Conservation (phyloP, 139 green algal species). For the Spirogloea muscicola region DNA sequence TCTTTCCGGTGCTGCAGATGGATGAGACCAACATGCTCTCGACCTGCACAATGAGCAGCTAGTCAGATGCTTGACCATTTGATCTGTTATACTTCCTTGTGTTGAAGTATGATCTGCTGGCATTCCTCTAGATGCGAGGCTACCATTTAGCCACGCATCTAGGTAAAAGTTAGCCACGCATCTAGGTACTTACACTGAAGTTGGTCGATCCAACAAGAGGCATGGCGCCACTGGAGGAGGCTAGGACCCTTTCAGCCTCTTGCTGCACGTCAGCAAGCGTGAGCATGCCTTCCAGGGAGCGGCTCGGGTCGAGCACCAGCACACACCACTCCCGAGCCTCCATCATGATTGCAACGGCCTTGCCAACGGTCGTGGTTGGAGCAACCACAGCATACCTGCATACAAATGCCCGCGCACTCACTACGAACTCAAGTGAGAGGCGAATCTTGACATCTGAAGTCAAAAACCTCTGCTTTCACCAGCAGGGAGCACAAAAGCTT, state of each 20-base stretch:
- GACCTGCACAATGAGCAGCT: slow-evolving; percentile 28
- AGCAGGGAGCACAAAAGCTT: no score
- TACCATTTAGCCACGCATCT: not conserved
- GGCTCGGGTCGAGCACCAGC: slow-evolving; percentile 20
- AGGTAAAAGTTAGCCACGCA: not conserved
- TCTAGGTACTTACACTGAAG: no score
- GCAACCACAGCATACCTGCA: slow-evolving; percentile 21
- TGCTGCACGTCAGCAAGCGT: slow-evolving; percentile 42
- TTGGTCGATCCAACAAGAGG: no score
- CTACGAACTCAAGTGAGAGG: no score
- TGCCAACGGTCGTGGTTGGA: slow-evolving; percentile 25
- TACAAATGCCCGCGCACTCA: no score
- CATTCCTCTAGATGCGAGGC: not conserved
- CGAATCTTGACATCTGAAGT: no score
- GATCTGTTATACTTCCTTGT: not conserved
- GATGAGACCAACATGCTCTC: slow-evolving; percentile 32
- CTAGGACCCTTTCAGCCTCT: slow-evolving; percentile 12
- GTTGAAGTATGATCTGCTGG: not conserved
- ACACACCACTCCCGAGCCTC: slow-evolving; percentile 22
- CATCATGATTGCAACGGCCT: slow-evolving; percentile 27
- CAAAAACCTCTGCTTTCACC: no score
- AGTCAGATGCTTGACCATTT: not conserved
- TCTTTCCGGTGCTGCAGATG: slow-evolving; percentile 15
- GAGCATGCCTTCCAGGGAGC: slow-evolving; percentile 15
- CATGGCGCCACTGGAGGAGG: no score